A percentile compares a stretch with the other conserved stretches of the same genome.
phyloP scores from a whole-genome alignment of 441 rosid species.

The Erodium trifolium region DNA sequence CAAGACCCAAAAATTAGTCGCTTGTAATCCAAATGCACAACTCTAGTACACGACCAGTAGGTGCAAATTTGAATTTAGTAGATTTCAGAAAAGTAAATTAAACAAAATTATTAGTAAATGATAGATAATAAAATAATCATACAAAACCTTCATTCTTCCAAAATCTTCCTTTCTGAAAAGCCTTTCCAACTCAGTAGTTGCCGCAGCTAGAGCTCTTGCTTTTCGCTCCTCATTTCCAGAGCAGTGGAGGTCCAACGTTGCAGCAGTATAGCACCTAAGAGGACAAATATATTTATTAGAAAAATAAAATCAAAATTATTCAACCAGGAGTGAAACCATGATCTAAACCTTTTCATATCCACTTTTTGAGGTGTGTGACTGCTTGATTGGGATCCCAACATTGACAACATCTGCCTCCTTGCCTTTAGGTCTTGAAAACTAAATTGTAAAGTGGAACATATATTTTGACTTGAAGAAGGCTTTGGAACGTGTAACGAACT shows the following conservation, averaged over 20 bases:
- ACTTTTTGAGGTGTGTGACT: constrained; percentile 16
- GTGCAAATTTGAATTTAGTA: not conserved
- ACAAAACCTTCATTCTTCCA: constrained; percentile 74
- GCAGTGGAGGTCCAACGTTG: constrained; percentile 76
- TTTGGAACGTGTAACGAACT: constrained; percentile 36
- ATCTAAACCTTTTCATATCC: constrained; percentile 38
- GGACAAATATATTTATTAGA: not conserved
- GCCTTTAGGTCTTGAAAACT: constrained; percentile 50
- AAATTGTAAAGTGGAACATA: constrained; percentile 56
- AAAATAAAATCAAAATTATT: constrained; percentile 11
- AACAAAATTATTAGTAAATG: not conserved
- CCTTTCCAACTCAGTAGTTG: constrained; percentile 78
- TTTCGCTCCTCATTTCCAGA: constrained; percentile 75
- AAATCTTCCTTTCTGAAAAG: constrained; percentile 84
- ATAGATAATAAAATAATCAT: constrained; percentile 5
- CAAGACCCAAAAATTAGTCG: constrained; percentile 16
- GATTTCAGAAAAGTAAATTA: not conserved
- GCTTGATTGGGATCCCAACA: constrained; percentile 28
- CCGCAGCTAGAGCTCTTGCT: constrained; percentile 75
- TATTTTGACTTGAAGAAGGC: constrained; percentile 41
- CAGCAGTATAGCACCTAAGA: constrained; percentile 69
- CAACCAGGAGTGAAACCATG: constrained; percentile 17
- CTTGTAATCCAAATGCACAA: not conserved
- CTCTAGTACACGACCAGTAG: not conserved
- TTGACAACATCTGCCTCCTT: constrained; percentile 52